A percentile compares a stretch with the other conserved stretches of the same genome.
phyloP scores from a whole-genome alignment of 2,329 filamentous ascomycete genomes.

The Xylariaceae sp. region DNA sequence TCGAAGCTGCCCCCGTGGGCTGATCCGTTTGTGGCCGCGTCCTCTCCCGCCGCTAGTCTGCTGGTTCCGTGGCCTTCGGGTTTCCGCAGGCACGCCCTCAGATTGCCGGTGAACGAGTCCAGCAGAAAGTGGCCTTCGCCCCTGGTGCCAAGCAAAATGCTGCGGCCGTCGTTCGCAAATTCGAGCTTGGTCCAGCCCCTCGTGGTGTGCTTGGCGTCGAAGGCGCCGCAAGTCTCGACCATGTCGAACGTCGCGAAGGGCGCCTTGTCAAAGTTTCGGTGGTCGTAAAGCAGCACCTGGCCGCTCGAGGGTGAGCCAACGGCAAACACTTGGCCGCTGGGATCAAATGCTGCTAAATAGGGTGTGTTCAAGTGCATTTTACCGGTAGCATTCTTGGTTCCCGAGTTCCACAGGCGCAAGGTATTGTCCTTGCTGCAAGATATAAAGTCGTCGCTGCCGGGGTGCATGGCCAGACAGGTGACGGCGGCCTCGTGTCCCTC shows the following conservation, averaged over 20 bases:
- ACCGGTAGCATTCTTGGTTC: conserved; percentile 71
- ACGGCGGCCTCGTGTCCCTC: conserved; percentile 81
- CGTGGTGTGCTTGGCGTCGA: conserved; percentile 49
- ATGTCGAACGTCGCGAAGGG: conserved; percentile 86
- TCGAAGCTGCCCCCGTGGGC: conserved; percentile 42
- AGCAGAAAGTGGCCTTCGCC: conserved; percentile 81
- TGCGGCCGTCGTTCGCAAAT: conserved; percentile 93
- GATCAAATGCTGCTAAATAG: conserved; percentile 82
- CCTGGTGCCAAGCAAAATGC: conserved; percentile 74
- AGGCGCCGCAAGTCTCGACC: conserved; percentile 42
- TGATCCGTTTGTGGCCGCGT: conserved; percentile 26
- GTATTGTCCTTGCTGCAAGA: conserved; percentile 89
- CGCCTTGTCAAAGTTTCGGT: conserved; percentile 85
- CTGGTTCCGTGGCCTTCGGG: conserved; percentile 39
- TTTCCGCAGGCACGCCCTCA: conserved; percentile 66
- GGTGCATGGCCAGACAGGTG: conserved; percentile 76
- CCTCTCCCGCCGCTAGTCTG: conserved; percentile 47
- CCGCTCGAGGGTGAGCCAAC: conserved; percentile 76
- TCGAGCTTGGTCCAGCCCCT: conserved; percentile 84
- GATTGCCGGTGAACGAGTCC: conserved; percentile 80
- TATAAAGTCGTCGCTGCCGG: conserved; percentile 82
- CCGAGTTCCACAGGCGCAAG: conserved; percentile 82
- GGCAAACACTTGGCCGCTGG: conserved; percentile 85
- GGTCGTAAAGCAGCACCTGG: conserved; percentile 80
- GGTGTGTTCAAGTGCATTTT: conserved; percentile 73